Evolutionary conservation across 2,329 filamentous ascomycete species (phyloP).

Genomic region (Juglanconis oblonga): DNA sequence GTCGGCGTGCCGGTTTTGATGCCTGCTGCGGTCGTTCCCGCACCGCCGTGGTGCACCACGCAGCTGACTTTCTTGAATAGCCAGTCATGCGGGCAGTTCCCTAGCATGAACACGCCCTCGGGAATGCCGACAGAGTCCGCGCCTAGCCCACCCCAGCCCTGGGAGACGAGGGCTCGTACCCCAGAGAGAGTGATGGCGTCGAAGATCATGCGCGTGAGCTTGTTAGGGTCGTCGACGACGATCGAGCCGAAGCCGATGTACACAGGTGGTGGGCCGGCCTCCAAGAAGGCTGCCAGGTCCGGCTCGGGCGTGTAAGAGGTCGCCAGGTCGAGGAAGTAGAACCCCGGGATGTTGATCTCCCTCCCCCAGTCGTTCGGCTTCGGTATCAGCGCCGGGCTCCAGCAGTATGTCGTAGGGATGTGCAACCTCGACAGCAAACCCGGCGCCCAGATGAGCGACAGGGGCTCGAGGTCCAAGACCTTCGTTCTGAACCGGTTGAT

Average conservation of each 20-base stretch:
- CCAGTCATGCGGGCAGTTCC: slow-evolving; percentile 87
- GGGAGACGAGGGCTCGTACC: slow-evolving; percentile 77
- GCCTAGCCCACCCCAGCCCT: slow-evolving; percentile 85
- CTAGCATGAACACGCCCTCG: slow-evolving; percentile 76
- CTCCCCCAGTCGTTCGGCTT: slow-evolving; percentile 66
- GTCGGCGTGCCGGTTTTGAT: slow-evolving; percentile 78
- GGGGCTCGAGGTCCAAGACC: slow-evolving; percentile 69
- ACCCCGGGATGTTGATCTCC: slow-evolving; percentile 71
- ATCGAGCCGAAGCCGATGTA: slow-evolving; percentile 86
- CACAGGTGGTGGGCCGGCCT: slow-evolving; percentile 66
- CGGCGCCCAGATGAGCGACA: slow-evolving; percentile 80
- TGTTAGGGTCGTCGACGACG: slow-evolving; percentile 72
- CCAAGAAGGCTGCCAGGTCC: slow-evolving; percentile 64
- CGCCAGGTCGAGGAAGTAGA: slow-evolving; percentile 70
- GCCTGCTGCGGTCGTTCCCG: slow-evolving; percentile 84
- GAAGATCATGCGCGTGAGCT: slow-evolving; percentile 69
- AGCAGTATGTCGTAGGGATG: slow-evolving; percentile 88
- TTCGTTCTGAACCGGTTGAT: slow-evolving; percentile 84
- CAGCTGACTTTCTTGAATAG: slow-evolving; percentile 76
- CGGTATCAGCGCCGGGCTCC: slow-evolving; percentile 69
- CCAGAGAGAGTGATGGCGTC: slow-evolving; percentile 65
- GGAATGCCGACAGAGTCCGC: slow-evolving; percentile 68
- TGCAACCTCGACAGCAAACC: slow-evolving; percentile 72
- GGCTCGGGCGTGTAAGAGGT: slow-evolving; percentile 63
- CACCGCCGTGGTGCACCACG: slow-evolving; percentile 85